Conservation (phyloP, 1,284 basidiomycete genomes). For the Sparassis latifolia region DNA sequence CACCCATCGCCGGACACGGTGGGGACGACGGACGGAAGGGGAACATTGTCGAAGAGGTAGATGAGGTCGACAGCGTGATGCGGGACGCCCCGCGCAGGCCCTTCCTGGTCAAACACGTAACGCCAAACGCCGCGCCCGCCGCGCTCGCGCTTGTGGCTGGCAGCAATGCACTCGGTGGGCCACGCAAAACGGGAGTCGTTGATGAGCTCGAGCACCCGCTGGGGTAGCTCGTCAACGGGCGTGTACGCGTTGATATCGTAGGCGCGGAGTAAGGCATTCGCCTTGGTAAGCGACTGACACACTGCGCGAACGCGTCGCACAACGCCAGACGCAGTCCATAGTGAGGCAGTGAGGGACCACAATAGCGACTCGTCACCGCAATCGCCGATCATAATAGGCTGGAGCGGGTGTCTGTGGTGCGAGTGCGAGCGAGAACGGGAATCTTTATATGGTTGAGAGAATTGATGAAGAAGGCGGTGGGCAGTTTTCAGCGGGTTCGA, state of each 20-base stretch:
- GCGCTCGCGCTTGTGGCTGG: constrained; percentile 34
- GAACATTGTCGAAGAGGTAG: constrained; percentile 71
- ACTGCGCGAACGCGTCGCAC: constrained; percentile 63
- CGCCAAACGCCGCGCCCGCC: constrained; percentile 59
- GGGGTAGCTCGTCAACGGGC: constrained; percentile 54
- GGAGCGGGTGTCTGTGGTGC: constrained; percentile 31
- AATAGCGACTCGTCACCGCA: constrained; percentile 57
- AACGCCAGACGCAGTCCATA: constrained; percentile 55
- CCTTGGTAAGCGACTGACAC: constrained; percentile 58
- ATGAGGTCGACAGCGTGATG: constrained; percentile 67
- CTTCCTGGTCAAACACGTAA: constrained; percentile 75
- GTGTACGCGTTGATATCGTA: constrained; percentile 62
- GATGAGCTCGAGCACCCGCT: constrained; percentile 61
- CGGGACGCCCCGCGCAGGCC: constrained; percentile 50
- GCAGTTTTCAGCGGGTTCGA: constrained; percentile 23
- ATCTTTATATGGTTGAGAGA: too few relatives aligned
- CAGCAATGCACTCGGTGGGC: constrained; percentile 59
- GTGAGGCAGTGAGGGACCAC: constrained; percentile 50
- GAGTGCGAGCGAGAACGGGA: constrained; percentile 23
- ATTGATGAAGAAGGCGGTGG: constrained; percentile 17
- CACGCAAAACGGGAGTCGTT: constrained; percentile 68
- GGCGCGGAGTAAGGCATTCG: constrained; percentile 52
- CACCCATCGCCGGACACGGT: constrained; percentile 6
- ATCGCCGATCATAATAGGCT: constrained; percentile 71
- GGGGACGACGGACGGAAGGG: constrained; percentile 23